Evolutionary conservation across 2,329 filamentous ascomycete species (phyloP).

Genomic region (Xylariaceae sp.): DNA sequence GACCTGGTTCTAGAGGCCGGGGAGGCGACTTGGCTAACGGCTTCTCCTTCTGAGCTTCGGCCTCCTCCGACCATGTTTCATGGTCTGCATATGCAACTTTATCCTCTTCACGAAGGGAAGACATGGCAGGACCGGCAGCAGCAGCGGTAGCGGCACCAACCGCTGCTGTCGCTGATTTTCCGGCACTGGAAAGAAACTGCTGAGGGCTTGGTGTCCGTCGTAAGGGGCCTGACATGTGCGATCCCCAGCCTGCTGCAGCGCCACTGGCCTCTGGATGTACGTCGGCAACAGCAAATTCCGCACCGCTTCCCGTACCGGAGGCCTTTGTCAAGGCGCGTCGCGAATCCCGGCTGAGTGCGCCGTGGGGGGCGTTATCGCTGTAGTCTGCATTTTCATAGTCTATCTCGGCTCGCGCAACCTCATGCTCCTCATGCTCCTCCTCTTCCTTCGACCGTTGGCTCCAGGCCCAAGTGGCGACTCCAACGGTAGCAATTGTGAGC

Average conservation of each 20-base stretch:
- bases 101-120: constrained; percentile 79
- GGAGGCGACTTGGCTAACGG: constrained; percentile 31
- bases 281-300: constrained; percentile 39
- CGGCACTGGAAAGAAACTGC: constrained; percentile 79
- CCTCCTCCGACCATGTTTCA: constrained; percentile 89
- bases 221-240: constrained; percentile 74
- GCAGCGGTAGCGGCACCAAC: constrained; percentile 63
- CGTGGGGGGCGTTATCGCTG: constrained; percentile 48
- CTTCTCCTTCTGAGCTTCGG: constrained; percentile 58
- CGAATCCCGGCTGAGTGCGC: constrained; percentile 36
- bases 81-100: constrained; percentile 76
- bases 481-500: constrained; percentile 79
- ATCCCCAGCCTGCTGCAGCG: constrained; percentile 56
- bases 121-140: constrained; percentile 70
- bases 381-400: constrained; percentile 47
- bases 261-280: constrained; percentile 33
- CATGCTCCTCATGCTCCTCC: constrained; percentile 55
- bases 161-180: constrained; percentile 73
- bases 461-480: constrained; percentile 88
- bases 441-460: constrained; percentile 75
- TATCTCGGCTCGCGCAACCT: constrained; percentile 45
- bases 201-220: constrained; percentile 80
- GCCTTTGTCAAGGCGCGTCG: constrained; percentile 34
- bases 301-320: constrained; percentile 37
- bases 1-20: constrained; percentile 34